Evolutionary conservation across 306 rosid genomes (phyloP).

Genomic region (Vachellia collinsii): DNA sequence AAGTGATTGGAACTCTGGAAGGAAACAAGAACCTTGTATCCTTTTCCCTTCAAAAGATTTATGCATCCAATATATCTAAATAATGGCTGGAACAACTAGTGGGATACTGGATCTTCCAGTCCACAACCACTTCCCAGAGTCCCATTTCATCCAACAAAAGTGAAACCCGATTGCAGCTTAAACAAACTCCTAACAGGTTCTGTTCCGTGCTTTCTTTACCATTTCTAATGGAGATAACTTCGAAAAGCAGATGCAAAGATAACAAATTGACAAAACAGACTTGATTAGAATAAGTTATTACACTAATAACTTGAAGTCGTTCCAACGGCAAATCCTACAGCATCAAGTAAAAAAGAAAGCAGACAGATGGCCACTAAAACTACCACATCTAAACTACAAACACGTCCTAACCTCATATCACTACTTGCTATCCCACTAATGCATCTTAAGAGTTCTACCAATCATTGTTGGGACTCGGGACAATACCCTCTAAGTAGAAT

Average conservation of each 20-base stretch:
- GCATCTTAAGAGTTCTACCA: constrained; percentile 35
- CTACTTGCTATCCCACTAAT: background rate
- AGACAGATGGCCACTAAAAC: constrained; percentile 28
- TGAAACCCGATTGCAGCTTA: too few species aligned
- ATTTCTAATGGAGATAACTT: background rate
- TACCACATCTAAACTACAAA: constrained; percentile 29
- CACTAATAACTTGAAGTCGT: constrained; percentile 16
- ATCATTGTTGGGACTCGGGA: constrained; percentile 12
- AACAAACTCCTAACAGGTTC: background rate
- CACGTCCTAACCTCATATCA: background rate
- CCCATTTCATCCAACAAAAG: too few species aligned
- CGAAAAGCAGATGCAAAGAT: constrained; percentile 13
- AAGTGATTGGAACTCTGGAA: too few species aligned
- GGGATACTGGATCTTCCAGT: too few species aligned
- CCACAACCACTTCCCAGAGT: too few species aligned
- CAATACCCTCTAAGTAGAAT: constrained; percentile 8
- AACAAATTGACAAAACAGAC: background rate
- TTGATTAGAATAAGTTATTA: constrained; percentile 10
- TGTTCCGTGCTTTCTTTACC: background rate
- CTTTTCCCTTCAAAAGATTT: too few species aligned
- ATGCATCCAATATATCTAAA: background rate
- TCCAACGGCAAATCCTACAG: constrained; percentile 37
- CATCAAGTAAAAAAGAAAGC: constrained; percentile 9
- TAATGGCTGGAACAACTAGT: too few species aligned
- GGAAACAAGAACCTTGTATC: too few species aligned